A percentile compares a stretch with the other conserved stretches of the same genome.
These are phyloP conservation scores for Papiliotrema nemorosa DNA, from an alignment of 1,284 basidiomycete species.

Conservation along the genomic window DNA sequence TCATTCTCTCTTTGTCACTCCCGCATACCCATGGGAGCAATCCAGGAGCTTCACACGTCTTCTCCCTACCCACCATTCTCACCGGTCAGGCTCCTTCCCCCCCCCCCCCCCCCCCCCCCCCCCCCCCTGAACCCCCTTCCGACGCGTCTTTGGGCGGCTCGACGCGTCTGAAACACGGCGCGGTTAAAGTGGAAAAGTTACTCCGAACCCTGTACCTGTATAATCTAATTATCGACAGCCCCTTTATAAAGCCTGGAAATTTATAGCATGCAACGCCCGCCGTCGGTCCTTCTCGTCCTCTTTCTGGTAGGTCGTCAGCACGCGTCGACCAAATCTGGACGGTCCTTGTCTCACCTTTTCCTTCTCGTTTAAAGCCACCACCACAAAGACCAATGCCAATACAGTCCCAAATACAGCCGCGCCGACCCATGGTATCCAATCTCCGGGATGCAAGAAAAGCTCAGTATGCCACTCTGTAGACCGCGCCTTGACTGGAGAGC, in stretches of 20 bases:
- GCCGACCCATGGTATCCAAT: constrained; percentile 97
- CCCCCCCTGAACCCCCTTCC: too few relatives aligned
- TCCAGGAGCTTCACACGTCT: too few relatives aligned
- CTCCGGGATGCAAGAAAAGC: constrained; percentile 87
- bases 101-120: too few relatives aligned
- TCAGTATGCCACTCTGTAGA: constrained; percentile 73
- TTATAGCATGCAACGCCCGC: constrained; percentile 86
- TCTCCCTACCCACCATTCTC: too few relatives aligned
- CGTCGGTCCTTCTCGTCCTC: constrained; percentile 89
- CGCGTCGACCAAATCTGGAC: not conserved
- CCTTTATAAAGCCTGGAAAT: constrained; percentile 81
- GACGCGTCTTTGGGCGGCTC: too few relatives aligned
- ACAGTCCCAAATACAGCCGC: constrained; percentile 75
- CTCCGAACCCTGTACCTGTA: not conserved
- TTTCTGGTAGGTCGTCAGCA: constrained; percentile 54
- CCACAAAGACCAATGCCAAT: constrained; percentile 70
- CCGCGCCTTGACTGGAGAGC: constrained; percentile 18
- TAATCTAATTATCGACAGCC: not conserved
- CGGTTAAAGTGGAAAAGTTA: not conserved
- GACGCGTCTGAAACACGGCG: too few relatives aligned
- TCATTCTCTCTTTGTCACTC: too few relatives aligned
- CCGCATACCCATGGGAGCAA: too few relatives aligned
- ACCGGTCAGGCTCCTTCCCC: too few relatives aligned
- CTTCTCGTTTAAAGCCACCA: constrained; percentile 80
- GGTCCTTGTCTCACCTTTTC: constrained; percentile 65